Base-by-base conservation (phyloP, 169 alveolate species). In the Eimeria sp. region DNA sequence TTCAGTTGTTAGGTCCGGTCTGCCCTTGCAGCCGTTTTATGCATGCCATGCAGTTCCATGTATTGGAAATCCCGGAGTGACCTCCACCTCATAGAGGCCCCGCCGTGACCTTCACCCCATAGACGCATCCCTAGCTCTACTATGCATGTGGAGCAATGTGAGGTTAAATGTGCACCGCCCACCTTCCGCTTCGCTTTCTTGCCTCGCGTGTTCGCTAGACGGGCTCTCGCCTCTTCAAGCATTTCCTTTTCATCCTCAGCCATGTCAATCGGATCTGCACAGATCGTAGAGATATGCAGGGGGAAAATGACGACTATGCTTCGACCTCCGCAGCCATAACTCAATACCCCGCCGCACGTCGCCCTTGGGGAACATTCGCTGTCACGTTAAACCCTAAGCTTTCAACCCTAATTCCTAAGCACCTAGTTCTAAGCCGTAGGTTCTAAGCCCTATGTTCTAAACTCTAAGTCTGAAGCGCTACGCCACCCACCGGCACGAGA, bases 211-310 rank as follows among this genome's bases (percentile, higher is more conserved):
- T 99, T 99, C 23, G 99, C 99, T 91, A 99, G 99, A 96, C 99
- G 98, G 37, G 99, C 99, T 80, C 99, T 98, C 27, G 99, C 99
- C 97, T 97, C 98, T 68, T 97, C 94, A 85, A 97, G 98, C 99
- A 99, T 99, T 97, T 99, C 99, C 97, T 99, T 99, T 97, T 99
- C 99, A 91, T 99, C 99, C 95, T 99, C 99, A 95, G 99, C 99
- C 98, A 97, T 96, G 60, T 97, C 98, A n/a, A 97, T 91, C 25
- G 98, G 96, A 71, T 97, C 98, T 58, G 98, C 90, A n/a, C 85
- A 13, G 18, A 60, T 43, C 14, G 37, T 30, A 20, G 10, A 6
- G 71, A 23, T n/a, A 40, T 23, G 20, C 18, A 14, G 25, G 8
- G 43, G 14, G 18, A 56, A 72, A 16, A 74, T 40, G 56, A 74